Evolutionary conservation across 345 rosid genomes (phyloP).

Genomic region (Pugionium dolabratum): DNA sequence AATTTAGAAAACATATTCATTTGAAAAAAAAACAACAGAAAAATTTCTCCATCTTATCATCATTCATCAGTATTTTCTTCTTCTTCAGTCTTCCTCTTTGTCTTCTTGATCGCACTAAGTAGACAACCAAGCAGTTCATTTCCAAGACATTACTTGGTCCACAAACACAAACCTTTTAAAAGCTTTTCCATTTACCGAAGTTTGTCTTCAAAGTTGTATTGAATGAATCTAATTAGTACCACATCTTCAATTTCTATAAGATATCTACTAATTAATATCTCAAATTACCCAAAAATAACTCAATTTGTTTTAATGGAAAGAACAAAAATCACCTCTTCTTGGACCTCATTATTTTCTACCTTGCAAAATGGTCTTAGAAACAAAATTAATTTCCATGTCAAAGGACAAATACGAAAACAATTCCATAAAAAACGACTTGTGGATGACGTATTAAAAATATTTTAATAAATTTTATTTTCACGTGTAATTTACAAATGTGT

Average conservation of each 20-base stretch:
- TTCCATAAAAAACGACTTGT: conserved; percentile 16
- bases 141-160: conserved; percentile 37
- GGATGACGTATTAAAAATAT: conserved; percentile 23
- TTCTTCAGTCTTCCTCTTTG: conserved; percentile 17
- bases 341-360: background rate
- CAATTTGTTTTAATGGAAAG: no score
- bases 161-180: conserved; percentile 35
- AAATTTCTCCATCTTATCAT: conserved; percentile 30
- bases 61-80: conserved; percentile 34
- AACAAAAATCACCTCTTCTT: background rate
- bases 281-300: no score
- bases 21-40: background rate
- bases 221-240: conserved; percentile 42
- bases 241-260: conserved; percentile 23
- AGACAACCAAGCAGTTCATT: conserved; percentile 36
- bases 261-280: conserved; percentile 5
- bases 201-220: conserved; percentile 37
- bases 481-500: no score
- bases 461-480: no score
- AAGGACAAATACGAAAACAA: conserved; percentile 6
- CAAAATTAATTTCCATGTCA: conserved; percentile 13
- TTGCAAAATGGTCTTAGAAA: conserved; percentile 13
- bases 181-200: conserved; percentile 35
- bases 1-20: conserved; percentile 30
- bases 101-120: conserved; percentile 42